A percentile compares a stretch with the other conserved stretches of the same genome.
phyloP scores from a whole-genome alignment of 208 protist species.

The Chromosphaera perkinsii region DNA sequence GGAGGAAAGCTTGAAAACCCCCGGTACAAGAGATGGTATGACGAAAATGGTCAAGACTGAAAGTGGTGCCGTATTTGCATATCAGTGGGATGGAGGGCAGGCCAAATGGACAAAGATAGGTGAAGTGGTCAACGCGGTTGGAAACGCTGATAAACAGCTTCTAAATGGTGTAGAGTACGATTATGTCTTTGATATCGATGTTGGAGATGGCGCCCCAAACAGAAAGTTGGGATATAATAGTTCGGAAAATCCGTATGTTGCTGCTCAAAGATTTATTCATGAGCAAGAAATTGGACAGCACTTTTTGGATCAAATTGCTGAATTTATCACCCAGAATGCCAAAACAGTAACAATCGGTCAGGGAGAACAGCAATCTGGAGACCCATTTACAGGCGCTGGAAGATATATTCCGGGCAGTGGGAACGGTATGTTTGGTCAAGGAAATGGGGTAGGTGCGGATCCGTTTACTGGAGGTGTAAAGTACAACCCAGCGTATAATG shows the following conservation, averaged over 20 bases:
- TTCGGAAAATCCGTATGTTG: conserved; percentile 13
- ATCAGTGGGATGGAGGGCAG: conserved; percentile 57
- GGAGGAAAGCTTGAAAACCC: neutral
- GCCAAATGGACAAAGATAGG: conserved; percentile 78
- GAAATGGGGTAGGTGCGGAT: neutral
- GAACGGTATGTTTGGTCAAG: neutral
- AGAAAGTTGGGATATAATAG: conserved; percentile 75
- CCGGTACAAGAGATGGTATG: conserved; percentile 44
- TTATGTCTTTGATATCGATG: conserved; percentile 86
- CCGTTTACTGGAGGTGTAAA: conserved; percentile 15
- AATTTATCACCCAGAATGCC: conserved; percentile 72
- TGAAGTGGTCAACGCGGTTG: conserved; percentile 71
- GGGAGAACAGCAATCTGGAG: neutral
- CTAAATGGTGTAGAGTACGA: conserved; percentile 78
- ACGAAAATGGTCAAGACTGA: conserved; percentile 60
- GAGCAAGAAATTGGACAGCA: conserved; percentile 67
- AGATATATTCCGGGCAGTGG: conserved; percentile 1
- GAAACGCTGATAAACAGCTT: conserved; percentile 50
- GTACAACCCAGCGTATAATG: too few species aligned
- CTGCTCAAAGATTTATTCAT: conserved; percentile 66
- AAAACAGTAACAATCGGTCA: neutral
- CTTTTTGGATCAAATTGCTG: conserved; percentile 77
- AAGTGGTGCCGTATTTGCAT: conserved; percentile 61
- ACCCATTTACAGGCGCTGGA: conserved; percentile 17
- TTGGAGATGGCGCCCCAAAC: conserved; percentile 44